These are phyloP conservation scores for Euphorbia pulcherrima DNA, from an alignment of 345 rosid genomes.

Conservation along the genomic window DNA sequence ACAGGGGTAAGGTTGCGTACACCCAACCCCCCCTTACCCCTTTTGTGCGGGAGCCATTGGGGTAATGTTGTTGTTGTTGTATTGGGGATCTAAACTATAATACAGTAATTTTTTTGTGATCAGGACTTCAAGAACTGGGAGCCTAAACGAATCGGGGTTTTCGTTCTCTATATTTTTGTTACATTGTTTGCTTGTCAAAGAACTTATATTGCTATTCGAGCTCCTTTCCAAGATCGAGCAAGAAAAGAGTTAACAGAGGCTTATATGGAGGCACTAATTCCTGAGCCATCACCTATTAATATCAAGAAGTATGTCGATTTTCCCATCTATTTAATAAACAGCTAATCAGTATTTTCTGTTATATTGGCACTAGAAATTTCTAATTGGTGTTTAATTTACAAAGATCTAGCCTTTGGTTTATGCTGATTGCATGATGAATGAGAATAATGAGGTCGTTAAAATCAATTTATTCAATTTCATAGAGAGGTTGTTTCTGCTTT, in stretches of 20 bases:
- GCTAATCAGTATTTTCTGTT: not conserved
- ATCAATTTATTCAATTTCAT: not conserved
- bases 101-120: constrained; percentile 24
- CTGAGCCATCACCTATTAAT: constrained; percentile 82
- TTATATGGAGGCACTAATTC: constrained; percentile 93
- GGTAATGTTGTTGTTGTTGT: constrained; percentile 24
- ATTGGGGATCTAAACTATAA: constrained; percentile 6
- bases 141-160: constrained; percentile 50
- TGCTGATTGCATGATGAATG: constrained; percentile 2
- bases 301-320: constrained; percentile 50
- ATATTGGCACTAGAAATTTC: not conserved
- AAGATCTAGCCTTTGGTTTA: not conserved
- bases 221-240: constrained; percentile 55
- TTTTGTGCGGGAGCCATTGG: too few relatives aligned
- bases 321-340: constrained; percentile 7
- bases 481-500: not conserved
- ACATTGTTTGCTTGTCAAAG: constrained; percentile 58
- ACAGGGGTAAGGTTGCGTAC: too few relatives aligned
- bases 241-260: constrained; percentile 73
- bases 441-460: not conserved
- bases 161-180: constrained; percentile 56
- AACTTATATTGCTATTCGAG: constrained; percentile 57
- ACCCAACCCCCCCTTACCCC: too few relatives aligned
- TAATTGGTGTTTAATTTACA: not conserved
- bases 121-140: constrained; percentile 85